Evolutionary conservation across 305 asterid species (phyloP), one percentile per base, ranked within the genome.

Genomic region (Striga hermonthica): DNA sequence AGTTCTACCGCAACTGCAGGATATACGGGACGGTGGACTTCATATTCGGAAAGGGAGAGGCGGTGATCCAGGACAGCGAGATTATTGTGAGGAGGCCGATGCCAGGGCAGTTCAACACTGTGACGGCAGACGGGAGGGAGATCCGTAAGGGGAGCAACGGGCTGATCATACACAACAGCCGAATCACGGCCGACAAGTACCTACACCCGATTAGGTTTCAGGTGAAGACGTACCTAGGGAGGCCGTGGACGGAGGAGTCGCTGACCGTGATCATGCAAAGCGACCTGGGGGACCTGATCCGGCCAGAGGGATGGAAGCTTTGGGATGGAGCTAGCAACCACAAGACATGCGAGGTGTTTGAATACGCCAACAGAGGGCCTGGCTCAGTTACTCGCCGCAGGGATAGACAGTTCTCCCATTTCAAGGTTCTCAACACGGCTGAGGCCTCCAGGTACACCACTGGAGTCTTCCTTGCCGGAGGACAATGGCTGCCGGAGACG

Each of bases 1-100:
- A 84, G 14, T 90, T 87, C 78, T 87, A 85, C 80, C 78, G 85
- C 22, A 84, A 82, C 69, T 90, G 95, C 64, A 75, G 76, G 22
- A 84, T 90, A 9, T 85, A 82, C 37, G 97, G 95, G 3, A 86
- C 96, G 7, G 38, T 87, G 0, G 96, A 90, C 72, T 82, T 87
- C 87, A 86, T 90, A 60, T 87, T 90, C 58, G 97, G 96, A 0
- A 84, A 64, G 79, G 96, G 96, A 0, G 64, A 80, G 0, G 84
- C 81, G 0, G 47, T 85, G 12, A 80, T 87, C 74, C 96, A 90
- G 57, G 84, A 86, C 67, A 78, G 87, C 37, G 71, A 75, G 73
- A 88, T 87, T 66, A 53, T 90, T 4, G 86, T 81, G 11, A 68
- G 95, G 49, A 80, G 47, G 12, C 90, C 90, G 0, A 3, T 64